Base-by-base conservation (phyloP, 2,329 filamentous ascomycete genomes). In the Fusarium incarnatum region DNA sequence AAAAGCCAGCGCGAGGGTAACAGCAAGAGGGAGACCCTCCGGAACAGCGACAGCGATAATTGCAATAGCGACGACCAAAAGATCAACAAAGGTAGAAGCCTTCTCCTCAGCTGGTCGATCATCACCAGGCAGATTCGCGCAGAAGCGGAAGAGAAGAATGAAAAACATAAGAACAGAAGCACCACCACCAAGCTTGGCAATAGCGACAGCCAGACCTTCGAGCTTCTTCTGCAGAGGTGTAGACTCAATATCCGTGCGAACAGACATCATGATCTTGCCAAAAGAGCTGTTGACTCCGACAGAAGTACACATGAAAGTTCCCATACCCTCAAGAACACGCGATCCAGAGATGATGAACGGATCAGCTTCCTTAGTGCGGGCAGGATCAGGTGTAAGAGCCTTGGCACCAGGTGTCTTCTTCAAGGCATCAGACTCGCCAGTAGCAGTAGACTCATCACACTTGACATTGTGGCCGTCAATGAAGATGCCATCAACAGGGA, bases 341-440 rank as follows among this genome's bases (percentile, higher is more conserved):
- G 89, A 86, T 23, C 92, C 94, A n/a, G 94, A 97, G 70, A 97
- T 92, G 73, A 98, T 93, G 73, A 94, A 93, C 0, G 92, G 92
- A 68, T 94, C 92, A 78, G 93, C 86, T 78, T 94, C 94, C 81
- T 88, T 90, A 20, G 90, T 83, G 37, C 88, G 83, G 67, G 87
- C 88, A 70, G 92, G 87, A 70, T 94, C 91, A 20, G 90, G 90
- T 18, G 84, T 83, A 72, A 85, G 91, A 20, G 92, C 92, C 25
- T 93, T 90, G 37, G 92, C 89, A 30, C 84, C 90, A 6, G 87
- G 77, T 18, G 82, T 85, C 79, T 94, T 94, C 77, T 87, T 90
- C 73, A 94, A 86, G 20, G 93, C 85, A 67, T 94, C 91, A 1
- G 91, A 94, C 80, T 94, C 91, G 72, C 91, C 91, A 13, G 91